Evolutionary conservation across 2,329 filamentous ascomycete genomes (phyloP).

Genomic region (Plectosphaerella plurivora): DNA sequence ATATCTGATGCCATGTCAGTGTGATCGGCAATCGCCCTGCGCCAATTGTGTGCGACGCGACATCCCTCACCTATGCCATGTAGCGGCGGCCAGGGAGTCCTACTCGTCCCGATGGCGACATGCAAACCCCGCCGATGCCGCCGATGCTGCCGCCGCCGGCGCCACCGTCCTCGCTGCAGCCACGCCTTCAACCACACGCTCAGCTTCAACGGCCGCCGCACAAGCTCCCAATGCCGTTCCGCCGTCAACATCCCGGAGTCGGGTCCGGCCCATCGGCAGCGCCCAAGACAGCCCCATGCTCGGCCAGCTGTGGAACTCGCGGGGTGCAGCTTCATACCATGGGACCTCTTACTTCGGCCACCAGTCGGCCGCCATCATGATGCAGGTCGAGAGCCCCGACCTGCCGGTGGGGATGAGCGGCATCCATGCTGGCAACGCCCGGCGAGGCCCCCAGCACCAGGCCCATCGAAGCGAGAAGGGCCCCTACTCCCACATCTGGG

Average conservation of each 20-base stretch:
- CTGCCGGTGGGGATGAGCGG: slow-evolving; percentile 3
- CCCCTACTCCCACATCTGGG: slow-evolving; percentile 31
- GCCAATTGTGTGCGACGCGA: slow-evolving; percentile 6
- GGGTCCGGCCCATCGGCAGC: background rate
- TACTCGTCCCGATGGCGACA: background rate
- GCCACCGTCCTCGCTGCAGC: background rate
- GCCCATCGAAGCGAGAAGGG: slow-evolving; percentile 14
- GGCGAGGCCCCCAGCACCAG: slow-evolving; percentile 13
- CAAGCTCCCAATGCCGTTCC: background rate
- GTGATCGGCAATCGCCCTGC: slow-evolving; percentile 8
- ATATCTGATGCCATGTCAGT: background rate
- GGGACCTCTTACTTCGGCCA: slow-evolving; percentile 26
- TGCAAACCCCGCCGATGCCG: background rate
- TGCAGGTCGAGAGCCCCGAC: slow-evolving; percentile 20
- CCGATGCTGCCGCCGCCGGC: too few relatives aligned
- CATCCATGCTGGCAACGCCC: background rate
- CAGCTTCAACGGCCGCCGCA: background rate
- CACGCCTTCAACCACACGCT: background rate
- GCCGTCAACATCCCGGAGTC: background rate
- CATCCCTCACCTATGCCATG: slow-evolving; percentile 4
- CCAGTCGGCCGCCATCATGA: slow-evolving; percentile 24
- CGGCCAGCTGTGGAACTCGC: slow-evolving; percentile 22
- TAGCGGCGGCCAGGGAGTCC: background rate
- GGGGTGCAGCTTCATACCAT: slow-evolving; percentile 23
- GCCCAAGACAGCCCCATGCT: slow-evolving; percentile 3